Percentiles rank a stretch among this genome's conserved stretches.
phyloP scores from a whole-genome alignment of 2,329 filamentous ascomycete species.

The Xenosphaeropsis pyriputrescens region DNA sequence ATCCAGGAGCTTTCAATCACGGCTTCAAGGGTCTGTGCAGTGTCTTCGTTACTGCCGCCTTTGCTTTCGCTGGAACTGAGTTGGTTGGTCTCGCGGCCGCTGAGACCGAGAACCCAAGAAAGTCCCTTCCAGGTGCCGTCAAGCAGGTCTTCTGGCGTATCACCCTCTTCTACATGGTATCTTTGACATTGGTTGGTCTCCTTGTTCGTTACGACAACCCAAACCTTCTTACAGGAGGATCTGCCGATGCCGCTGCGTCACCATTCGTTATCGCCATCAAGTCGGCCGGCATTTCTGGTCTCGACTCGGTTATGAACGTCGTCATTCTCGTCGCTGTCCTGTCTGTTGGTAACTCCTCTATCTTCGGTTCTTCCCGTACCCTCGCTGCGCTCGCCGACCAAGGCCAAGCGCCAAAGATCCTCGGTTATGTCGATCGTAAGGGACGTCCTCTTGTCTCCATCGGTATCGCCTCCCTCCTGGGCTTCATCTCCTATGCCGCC shows the following conservation, averaged over 20 bases:
- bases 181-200: conserved; percentile 66
- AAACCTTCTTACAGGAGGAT: conserved; percentile 41
- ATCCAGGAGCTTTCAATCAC: conserved; percentile 74
- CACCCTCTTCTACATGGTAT: conserved; percentile 76
- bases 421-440: conserved; percentile 70
- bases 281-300: conserved; percentile 64
- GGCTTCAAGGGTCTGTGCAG: conserved; percentile 74
- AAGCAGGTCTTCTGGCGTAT: conserved; percentile 97
- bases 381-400: conserved; percentile 83
- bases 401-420: conserved; percentile 60
- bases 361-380: conserved; percentile 84
- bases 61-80: conserved; percentile 64
- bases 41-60: conserved; percentile 64
- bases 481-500: conserved; percentile 66
- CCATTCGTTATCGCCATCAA: conserved; percentile 90
- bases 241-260: conserved; percentile 59
- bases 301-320: conserved; percentile 87
- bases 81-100: conserved; percentile 64
- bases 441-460: conserved; percentile 72
- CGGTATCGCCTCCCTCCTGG: conserved; percentile 46
- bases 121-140: conserved; percentile 72
- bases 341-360: conserved; percentile 80
- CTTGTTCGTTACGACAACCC: conserved; percentile 61
- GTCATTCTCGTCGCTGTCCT: conserved; percentile 85
- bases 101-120: conserved; percentile 64